Evolutionary conservation across 805 yeast species (phyloP), one percentile per base, ranked within the genome.

Genomic region (Metschnikowia lochheadii): DNA sequence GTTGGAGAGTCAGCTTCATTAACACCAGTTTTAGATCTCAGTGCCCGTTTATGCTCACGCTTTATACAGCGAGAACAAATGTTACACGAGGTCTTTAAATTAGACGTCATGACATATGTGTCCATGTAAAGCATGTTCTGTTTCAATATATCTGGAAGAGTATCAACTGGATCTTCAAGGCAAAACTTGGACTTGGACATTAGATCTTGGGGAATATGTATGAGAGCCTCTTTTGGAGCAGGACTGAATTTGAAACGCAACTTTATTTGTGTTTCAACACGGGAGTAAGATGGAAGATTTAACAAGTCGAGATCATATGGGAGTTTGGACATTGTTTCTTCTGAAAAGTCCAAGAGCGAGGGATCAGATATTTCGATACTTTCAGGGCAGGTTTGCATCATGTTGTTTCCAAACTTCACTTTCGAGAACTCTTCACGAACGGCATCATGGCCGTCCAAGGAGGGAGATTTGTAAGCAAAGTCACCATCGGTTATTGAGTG

Each of bases 221-320:
- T 69, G 46, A 88, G 69, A 46, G 78, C 75, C 59, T 89, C 86
- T 5, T 81, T 77, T 0, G 96, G 96, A 0, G 92, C 81, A 1
- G 97, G 96, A 31, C 83, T 77, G 40, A 92, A 71, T 7, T 77
- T 65, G 18, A 92, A 68, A 40, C 78, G 77, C 40, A 95, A 72
- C 65, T 89, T 91, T 63, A 94, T 89, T 69, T 94, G 99, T 14
- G 97, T 92, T 68, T 92, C 99, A 6, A 92, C 99, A 56, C 99
- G 80, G 11, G 97, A 89, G 57, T 82, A 83, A 5, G 80, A 70
- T 1, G 97, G 97, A 41, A 92, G 73, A 46, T 83, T 85, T 6
- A 75, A 66, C 1, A 92, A 71, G 23, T 69, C 64, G 48, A 87
- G 56, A 49, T 75, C 70, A 63, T 79, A 83, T 0, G 81, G 81